Percentiles rank a stretch among this genome's conserved stretches.
Conservation (phyloP, 129 eudicot species). For the Sambucus nigra region DNA sequence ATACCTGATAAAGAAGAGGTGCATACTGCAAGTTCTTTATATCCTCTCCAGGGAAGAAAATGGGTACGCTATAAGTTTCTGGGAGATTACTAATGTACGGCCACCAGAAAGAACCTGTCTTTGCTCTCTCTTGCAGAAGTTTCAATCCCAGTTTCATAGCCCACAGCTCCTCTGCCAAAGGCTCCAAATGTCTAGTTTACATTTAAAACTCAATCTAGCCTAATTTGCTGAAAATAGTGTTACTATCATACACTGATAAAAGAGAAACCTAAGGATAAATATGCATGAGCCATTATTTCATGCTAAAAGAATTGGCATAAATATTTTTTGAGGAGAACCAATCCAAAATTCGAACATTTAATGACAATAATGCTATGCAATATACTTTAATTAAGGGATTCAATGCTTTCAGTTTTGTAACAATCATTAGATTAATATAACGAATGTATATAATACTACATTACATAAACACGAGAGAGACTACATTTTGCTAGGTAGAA, state of each 20-base stretch:
- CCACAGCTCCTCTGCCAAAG: constrained; percentile 99
- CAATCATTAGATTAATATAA: too few relatives aligned
- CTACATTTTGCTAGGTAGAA: too few relatives aligned
- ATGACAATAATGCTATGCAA: too few relatives aligned
- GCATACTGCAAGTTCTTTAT: constrained; percentile 85
- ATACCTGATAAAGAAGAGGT: constrained; percentile 93
- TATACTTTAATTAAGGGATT: too few relatives aligned
- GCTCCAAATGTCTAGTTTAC: constrained; percentile 85
- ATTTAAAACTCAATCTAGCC: constrained; percentile 72
- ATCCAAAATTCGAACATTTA: background rate
- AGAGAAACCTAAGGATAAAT: constrained; percentile 10
- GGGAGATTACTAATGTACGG: constrained; percentile 98
- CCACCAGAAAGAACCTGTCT: constrained; percentile 91
- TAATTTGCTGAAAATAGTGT: constrained; percentile 40
- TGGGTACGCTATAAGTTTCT: constrained; percentile 70
- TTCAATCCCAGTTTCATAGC: constrained; percentile 84
- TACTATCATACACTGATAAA: constrained; percentile 24
- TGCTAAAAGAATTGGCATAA: background rate
- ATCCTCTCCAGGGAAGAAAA: constrained; percentile 89
- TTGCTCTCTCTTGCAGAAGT: constrained; percentile 94
- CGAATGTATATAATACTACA: too few relatives aligned
- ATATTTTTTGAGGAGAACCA: background rate
- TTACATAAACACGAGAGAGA: too few relatives aligned
- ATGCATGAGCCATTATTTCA: background rate
- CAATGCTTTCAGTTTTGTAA: too few relatives aligned